Percentiles rank a stretch among this genome's conserved stretches.
Evolutionary conservation across 2,329 filamentous ascomycete species (phyloP).

Genomic region (Aspergillus felis): DNA sequence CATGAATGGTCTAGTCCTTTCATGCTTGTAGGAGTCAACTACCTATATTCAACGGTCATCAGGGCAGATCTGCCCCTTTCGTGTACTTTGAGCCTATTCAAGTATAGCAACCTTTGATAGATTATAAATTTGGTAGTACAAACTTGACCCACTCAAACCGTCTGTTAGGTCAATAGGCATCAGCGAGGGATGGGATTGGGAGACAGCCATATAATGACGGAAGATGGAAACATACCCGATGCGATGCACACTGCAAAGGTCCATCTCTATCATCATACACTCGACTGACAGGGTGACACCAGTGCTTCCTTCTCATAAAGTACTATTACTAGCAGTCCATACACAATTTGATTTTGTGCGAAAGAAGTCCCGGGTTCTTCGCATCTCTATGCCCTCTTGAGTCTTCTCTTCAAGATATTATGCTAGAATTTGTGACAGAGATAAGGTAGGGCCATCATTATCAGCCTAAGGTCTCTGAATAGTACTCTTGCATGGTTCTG

Average conservation of each 20-base stretch:
- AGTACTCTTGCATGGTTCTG: background rate
- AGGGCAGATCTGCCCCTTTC: background rate
- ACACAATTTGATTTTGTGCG: no score
- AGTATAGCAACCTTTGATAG: no score
- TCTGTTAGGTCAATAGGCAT: background rate
- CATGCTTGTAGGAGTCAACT: background rate
- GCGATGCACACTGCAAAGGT: background rate
- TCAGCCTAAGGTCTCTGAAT: background rate
- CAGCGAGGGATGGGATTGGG: no score
- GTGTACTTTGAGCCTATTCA: no score
- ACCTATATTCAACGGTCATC: background rate
- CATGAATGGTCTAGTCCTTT: no score
- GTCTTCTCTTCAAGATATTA: background rate
- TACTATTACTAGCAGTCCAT: no score
- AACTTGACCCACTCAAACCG: background rate
- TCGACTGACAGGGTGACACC: background rate
- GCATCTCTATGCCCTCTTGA: background rate
- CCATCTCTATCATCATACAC: background rate
- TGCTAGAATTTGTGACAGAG: background rate
- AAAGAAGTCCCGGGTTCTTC: background rate
- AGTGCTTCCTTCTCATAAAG: background rate
- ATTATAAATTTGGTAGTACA: background rate
- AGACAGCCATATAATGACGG: no score
- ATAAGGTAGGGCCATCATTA: background rate
- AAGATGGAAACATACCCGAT: background rate